A percentile compares a stretch with the other conserved stretches of the same genome.
phyloP scores from a whole-genome alignment of 257 asterid genomes.

The Pogostemon cablin region DNA sequence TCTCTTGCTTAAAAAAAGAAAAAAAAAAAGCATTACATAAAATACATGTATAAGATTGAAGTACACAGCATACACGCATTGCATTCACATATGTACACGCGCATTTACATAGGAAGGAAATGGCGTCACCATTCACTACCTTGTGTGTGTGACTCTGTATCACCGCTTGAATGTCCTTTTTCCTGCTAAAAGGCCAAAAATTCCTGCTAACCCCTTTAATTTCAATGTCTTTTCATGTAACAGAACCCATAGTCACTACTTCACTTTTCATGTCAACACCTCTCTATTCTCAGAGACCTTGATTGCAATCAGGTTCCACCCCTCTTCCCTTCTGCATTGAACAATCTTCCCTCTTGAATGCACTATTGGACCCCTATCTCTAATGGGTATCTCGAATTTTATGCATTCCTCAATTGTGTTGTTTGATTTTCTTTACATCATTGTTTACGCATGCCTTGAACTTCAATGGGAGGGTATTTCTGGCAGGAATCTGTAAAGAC shows the following conservation, averaged over 20 bases:
- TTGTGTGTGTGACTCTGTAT: background rate
- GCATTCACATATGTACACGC: background rate
- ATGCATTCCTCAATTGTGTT: background rate
- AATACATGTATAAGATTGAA: background rate
- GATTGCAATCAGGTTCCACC: slow-evolving; percentile 21
- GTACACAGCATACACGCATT: too few species aligned
- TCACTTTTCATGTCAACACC: slow-evolving; percentile 19
- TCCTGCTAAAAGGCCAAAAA: slow-evolving; percentile 23
- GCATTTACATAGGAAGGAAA: background rate
- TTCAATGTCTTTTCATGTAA: slow-evolving; percentile 9
- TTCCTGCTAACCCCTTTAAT: slow-evolving; percentile 9
- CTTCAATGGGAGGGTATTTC: slow-evolving; percentile 1
- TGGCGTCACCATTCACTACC: slow-evolving; percentile 22
- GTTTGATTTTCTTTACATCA: slow-evolving; percentile 14
- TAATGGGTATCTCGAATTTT: slow-evolving; percentile 27
- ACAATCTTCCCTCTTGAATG: background rate
- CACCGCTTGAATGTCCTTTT: slow-evolving; percentile 22
- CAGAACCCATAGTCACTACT: slow-evolving; percentile 10
- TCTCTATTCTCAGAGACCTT: slow-evolving; percentile 11
- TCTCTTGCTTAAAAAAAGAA: too few species aligned
- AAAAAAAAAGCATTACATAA: background rate
- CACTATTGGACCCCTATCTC: slow-evolving; percentile 1
- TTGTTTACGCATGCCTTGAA: background rate
- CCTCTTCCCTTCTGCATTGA: background rate
- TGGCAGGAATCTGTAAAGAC: background rate